phyloP scores from a whole-genome alignment of 768 basidiomycete species.

The Lactarius hatsudake region DNA sequence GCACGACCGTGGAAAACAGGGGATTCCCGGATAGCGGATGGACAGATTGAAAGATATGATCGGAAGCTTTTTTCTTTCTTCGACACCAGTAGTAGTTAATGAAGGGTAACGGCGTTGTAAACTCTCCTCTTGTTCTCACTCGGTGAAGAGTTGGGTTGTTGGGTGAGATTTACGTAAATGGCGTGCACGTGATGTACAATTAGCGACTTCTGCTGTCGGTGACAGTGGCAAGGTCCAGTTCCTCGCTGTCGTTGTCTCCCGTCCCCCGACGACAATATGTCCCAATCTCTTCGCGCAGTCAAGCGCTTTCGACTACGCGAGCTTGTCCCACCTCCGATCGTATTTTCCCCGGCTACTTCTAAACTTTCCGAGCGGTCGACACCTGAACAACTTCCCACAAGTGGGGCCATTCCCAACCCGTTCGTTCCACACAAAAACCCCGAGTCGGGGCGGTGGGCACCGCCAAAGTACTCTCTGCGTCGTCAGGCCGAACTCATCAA shows the following conservation, averaged over 20 bases:
- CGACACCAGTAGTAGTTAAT: neutral
- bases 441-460: conserved; percentile 61
- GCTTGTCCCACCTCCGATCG: conserved; percentile 41
- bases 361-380: conserved; percentile 29
- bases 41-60: conserved; percentile 69
- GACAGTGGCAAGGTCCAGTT: neutral
- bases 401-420: conserved; percentile 48
- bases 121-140: neutral
- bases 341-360: conserved; percentile 34
- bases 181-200: conserved; percentile 10
- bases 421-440: conserved; percentile 65
- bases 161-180: conserved; percentile 2
- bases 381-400: conserved; percentile 21
- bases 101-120: neutral
- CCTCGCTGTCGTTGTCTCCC: neutral
- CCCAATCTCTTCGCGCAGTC: conserved; percentile 36
- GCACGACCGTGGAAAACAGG: conserved; percentile 93
- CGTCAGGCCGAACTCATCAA: conserved; percentile 79
- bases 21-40: conserved; percentile 77
- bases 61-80: conserved; percentile 28
- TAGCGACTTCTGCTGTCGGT: neutral
- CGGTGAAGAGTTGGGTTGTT: neutral
- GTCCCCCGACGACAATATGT: conserved; percentile 7
- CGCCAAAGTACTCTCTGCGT: conserved; percentile 68
- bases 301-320: conserved; percentile 48